Conservation (phyloP, 257 asterid genomes). For the Nicotiana benthamiana region DNA sequence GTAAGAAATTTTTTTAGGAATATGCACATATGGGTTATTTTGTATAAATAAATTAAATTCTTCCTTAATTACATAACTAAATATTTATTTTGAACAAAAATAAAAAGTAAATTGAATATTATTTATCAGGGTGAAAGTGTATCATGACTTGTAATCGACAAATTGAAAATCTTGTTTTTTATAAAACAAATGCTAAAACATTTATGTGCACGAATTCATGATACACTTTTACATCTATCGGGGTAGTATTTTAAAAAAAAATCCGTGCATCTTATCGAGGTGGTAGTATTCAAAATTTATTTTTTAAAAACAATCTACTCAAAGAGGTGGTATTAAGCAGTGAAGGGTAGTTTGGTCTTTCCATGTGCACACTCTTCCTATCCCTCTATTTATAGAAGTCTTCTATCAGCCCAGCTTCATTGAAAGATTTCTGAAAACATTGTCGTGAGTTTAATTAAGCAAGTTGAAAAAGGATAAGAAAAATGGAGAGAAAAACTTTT, state of each 20-base stretch:
- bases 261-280: neutral
- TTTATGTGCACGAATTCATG: too few species aligned
- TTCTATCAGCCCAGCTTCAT: neutral
- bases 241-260: too few species aligned
- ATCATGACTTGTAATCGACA: neutral
- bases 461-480: neutral
- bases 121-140: too few species aligned
- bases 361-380: neutral
- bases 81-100: too few species aligned
- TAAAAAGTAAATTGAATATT: too few species aligned
- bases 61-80: too few species aligned
- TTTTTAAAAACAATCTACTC: neutral
- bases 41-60: too few species aligned
- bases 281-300: neutral
- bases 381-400: neutral
- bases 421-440: neutral
- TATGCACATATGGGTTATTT: too few species aligned
- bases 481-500: constrained; percentile 19
- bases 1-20: too few species aligned
- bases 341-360: neutral
- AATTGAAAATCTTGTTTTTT: too few species aligned
- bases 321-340: neutral
- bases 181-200: neutral
- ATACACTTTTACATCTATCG: too few species aligned
- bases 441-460: neutral